Percentiles rank a stretch among this genome's conserved stretches.
Evolutionary conservation across 2,329 filamentous ascomycete species (phyloP).

Genomic region (Keithomyces neogunnii): DNA sequence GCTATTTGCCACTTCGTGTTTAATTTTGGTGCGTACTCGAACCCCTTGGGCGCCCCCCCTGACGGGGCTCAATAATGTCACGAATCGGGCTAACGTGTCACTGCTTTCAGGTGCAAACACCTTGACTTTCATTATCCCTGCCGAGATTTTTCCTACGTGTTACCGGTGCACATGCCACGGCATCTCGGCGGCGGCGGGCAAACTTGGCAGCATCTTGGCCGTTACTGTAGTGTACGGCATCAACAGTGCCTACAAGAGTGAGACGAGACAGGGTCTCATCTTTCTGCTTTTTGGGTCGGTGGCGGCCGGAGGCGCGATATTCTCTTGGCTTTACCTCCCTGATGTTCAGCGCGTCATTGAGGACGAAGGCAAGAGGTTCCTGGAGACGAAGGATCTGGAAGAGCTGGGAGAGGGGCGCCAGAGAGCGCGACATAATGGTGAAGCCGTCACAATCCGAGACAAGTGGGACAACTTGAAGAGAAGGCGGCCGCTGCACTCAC

Average conservation of each 20-base stretch:
- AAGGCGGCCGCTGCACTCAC: slow-evolving; percentile 15
- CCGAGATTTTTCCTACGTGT: slow-evolving; percentile 55
- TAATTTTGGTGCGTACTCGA: slow-evolving; percentile 38
- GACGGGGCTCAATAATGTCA: not conserved
- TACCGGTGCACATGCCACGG: slow-evolving; percentile 56
- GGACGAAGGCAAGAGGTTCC: slow-evolving; percentile 25
- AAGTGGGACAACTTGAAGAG: slow-evolving; percentile 32
- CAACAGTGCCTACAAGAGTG: slow-evolving; percentile 32
- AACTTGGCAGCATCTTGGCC: slow-evolving; percentile 47
- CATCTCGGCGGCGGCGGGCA: slow-evolving; percentile 52
- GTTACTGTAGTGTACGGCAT: slow-evolving; percentile 42
- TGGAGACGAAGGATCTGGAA: slow-evolving; percentile 40
- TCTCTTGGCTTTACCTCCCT: slow-evolving; percentile 44
- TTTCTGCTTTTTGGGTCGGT: slow-evolving; percentile 43
- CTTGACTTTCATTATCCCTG: slow-evolving; percentile 55
- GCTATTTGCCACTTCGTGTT: slow-evolving; percentile 46
- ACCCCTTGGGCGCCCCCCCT: not conserved
- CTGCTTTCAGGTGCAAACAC: slow-evolving; percentile 44
- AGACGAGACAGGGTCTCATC: slow-evolving; percentile 37
- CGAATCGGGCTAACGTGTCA: not conserved
- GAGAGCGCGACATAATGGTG: slow-evolving; percentile 34
- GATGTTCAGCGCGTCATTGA: slow-evolving; percentile 32
- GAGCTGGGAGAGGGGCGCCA: slow-evolving; percentile 40
- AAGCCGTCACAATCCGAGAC: slow-evolving; percentile 34
- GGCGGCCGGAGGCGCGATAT: slow-evolving; percentile 39